Percentiles rank a stretch among this genome's conserved stretches.
These are phyloP conservation scores for Crithidia fasciculata DNA, from an alignment of 208 protist genomes.

Conservation along the genomic window DNA sequence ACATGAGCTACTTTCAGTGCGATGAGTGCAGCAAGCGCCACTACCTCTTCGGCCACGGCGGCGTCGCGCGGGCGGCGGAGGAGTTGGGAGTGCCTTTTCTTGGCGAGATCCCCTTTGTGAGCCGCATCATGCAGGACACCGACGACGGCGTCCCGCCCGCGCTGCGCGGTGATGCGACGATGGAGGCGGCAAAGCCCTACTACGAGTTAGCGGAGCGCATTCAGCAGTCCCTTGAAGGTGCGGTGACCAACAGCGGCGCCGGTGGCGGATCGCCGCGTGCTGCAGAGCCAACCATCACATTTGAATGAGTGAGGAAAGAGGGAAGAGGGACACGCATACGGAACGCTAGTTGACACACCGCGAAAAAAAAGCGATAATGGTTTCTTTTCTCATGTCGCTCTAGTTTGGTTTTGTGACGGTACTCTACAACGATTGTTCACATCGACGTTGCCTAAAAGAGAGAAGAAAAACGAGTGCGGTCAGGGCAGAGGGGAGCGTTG, in stretches of 20 bases:
- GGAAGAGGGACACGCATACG: background rate
- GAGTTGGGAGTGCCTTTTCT: constrained; percentile 92
- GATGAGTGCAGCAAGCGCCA: constrained; percentile 84
- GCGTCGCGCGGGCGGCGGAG: constrained; percentile 83
- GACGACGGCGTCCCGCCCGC: constrained; percentile 93
- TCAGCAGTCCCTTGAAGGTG: constrained; percentile 29
- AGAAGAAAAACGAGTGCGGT: too few relatives aligned
- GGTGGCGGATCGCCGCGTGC: background rate
- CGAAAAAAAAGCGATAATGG: background rate
- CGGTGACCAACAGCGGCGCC: background rate
- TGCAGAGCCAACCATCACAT: constrained; percentile 49
- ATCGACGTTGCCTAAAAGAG: too few relatives aligned
- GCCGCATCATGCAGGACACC: constrained; percentile 89
- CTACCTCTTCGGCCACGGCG: constrained; percentile 94
- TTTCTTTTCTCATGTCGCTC: background rate
- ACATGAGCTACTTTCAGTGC: constrained; percentile 98
- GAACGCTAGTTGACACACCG: too few relatives aligned
- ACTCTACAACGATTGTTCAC: too few relatives aligned
- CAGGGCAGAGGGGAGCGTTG: too few relatives aligned
- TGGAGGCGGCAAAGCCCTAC: constrained; percentile 82
- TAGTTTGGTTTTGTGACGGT: background rate
- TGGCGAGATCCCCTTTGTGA: constrained; percentile 93
- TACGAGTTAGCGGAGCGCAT: constrained; percentile 77
- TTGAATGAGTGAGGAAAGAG: constrained; percentile 32
- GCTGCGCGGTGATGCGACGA: constrained; percentile 70